phyloP scores from a whole-genome alignment of 192 early-diverging fungal genomes.

The Funneliformis geosporum region DNA sequence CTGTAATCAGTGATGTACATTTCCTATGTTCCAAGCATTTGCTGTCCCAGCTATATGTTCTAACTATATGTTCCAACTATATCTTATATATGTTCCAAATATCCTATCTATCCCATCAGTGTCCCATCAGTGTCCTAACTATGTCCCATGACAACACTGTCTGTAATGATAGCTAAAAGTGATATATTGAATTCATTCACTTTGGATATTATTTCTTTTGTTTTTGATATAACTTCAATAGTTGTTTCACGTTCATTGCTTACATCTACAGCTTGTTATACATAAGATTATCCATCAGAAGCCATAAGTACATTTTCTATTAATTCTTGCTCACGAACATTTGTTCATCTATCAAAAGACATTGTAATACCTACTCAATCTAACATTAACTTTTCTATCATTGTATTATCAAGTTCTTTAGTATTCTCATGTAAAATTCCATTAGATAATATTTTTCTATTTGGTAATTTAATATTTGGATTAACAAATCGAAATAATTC shows the following conservation, averaged over 20 bases:
- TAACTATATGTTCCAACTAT: too few species aligned
- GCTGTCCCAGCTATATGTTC: too few species aligned
- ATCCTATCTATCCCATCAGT: too few species aligned
- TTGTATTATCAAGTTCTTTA: not conserved
- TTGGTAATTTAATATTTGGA: too few species aligned
- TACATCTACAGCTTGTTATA: not conserved
- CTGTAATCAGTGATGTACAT: too few species aligned
- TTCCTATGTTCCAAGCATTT: too few species aligned
- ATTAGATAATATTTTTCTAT: not conserved
- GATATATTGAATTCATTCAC: not conserved
- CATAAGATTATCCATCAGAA: not conserved
- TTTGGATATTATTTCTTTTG: not conserved
- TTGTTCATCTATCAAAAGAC: slow-evolving; percentile 14
- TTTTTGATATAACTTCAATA: slow-evolving; percentile 9
- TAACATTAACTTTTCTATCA: not conserved
- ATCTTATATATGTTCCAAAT: too few species aligned
- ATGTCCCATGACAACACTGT: too few species aligned
- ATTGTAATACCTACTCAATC: not conserved
- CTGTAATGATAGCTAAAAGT: not conserved
- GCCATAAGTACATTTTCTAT: not conserved
- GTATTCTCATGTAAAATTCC: not conserved
- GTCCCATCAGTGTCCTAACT: too few species aligned
- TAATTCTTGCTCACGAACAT: slow-evolving; percentile 5
- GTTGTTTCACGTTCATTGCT: not conserved
- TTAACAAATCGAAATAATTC: too few species aligned